A percentile compares a stretch with the other conserved stretches of the same genome.
phyloP scores from a whole-genome alignment of 768 basidiomycete species.

The Suillus weaverae region DNA sequence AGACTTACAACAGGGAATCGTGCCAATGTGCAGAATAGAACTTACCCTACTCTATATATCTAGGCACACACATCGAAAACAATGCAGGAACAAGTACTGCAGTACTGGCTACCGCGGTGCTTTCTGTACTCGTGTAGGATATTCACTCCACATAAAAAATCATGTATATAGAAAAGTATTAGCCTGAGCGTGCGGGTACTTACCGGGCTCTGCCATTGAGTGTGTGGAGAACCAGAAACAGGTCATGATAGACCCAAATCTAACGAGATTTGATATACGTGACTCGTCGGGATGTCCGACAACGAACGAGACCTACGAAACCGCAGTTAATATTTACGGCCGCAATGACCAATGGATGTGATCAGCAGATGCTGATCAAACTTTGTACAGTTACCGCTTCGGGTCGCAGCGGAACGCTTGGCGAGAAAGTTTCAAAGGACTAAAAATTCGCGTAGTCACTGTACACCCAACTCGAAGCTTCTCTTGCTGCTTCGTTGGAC shows the following conservation, averaged over 20 bases:
- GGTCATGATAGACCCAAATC: neutral
- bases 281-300: neutral
- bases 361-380: neutral
- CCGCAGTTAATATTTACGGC: too few species aligned
- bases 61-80: too few species aligned
- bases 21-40: neutral
- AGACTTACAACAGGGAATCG: neutral
- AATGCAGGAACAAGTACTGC: too few species aligned
- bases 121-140: neutral
- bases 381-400: constrained; percentile 16
- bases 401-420: constrained; percentile 28
- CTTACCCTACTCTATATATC: neutral
- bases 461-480: constrained; percentile 5
- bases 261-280: neutral
- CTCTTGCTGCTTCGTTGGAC: constrained; percentile 8
- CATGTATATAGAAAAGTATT: too few species aligned
- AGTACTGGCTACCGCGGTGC: neutral
- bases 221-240: neutral
- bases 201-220: too few species aligned
- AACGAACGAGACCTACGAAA: neutral
- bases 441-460: constrained; percentile 28
- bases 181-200: too few species aligned
- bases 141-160: neutral
- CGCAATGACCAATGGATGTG: neutral
- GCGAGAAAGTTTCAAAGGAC: constrained; percentile 16